Evolutionary conservation across 345 rosid species (phyloP).

Genomic region (Ceriops decandra): DNA sequence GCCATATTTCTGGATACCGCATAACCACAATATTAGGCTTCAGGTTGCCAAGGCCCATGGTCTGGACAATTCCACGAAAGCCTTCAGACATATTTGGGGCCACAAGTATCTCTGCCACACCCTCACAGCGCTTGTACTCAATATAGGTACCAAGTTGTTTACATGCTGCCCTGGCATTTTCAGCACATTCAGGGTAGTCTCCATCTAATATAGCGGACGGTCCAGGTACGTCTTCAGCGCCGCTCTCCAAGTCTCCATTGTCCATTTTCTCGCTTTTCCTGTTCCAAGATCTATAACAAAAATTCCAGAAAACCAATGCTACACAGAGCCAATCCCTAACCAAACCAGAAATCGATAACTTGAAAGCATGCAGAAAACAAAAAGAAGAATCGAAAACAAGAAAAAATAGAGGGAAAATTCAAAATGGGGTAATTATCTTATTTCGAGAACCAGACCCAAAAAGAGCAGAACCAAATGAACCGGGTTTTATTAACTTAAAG

Average conservation of each 20-base stretch:
- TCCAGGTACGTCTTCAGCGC: constrained; percentile 54
- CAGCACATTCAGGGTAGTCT: constrained; percentile 92
- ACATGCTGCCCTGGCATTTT: constrained; percentile 90
- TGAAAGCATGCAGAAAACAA: too few relatives aligned
- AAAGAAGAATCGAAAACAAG: too few relatives aligned
- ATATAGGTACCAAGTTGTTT: constrained; percentile 83
- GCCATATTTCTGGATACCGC: constrained; percentile 99
- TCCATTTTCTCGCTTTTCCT: constrained; percentile 40
- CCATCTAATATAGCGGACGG: constrained; percentile 65
- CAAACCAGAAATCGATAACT: not conserved
- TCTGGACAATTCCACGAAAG: constrained; percentile 92
- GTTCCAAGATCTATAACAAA: constrained; percentile 9
- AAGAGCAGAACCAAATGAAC: too few relatives aligned
- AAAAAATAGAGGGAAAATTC: not conserved
- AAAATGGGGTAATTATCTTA: too few relatives aligned
- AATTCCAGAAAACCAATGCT: too few relatives aligned
- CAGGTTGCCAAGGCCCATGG: constrained; percentile 97
- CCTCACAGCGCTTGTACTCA: constrained; percentile 91
- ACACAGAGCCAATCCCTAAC: constrained; percentile 12
- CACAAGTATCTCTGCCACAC: constrained; percentile 96
- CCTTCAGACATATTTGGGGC: constrained; percentile 98
- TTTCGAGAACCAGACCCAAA: too few relatives aligned
- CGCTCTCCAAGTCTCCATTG: constrained; percentile 63
- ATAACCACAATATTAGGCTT: constrained; percentile 97
- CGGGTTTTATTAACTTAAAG: too few relatives aligned